These are phyloP conservation scores for Nitzschia putrida DNA, from an alignment of 108 stramenopile genomes.

Conservation along the genomic window DNA sequence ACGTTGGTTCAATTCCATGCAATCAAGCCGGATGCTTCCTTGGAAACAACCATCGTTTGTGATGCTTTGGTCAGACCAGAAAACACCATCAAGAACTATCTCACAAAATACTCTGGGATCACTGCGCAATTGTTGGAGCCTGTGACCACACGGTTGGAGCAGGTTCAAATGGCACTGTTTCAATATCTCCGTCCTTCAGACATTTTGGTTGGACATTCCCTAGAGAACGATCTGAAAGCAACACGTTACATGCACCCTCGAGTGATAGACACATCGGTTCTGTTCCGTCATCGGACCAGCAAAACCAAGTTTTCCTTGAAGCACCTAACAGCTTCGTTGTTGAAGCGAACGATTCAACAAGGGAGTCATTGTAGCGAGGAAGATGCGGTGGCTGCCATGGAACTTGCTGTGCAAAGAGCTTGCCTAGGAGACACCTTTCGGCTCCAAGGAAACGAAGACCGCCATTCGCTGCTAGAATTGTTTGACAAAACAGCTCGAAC, in stretches of 20 bases:
- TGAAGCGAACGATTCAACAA: slow-evolving; percentile 67
- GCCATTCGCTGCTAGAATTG: slow-evolving; percentile 16
- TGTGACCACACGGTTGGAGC: slow-evolving; percentile 59
- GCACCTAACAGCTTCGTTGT: slow-evolving; percentile 53
- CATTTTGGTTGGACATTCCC: slow-evolving; percentile 88
- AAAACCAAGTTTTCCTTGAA: slow-evolving; percentile 70
- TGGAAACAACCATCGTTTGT: slow-evolving; percentile 52
- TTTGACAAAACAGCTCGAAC: slow-evolving; percentile 16
- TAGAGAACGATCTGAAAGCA: slow-evolving; percentile 90
- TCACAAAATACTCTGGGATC: slow-evolving; percentile 70
- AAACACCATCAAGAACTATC: slow-evolving; percentile 68
- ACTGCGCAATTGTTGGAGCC: slow-evolving; percentile 58
- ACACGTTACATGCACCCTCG: slow-evolving; percentile 68
- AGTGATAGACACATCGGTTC: slow-evolving; percentile 82
- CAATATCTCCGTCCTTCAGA: slow-evolving; percentile 59
- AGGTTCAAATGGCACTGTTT: slow-evolving; percentile 81
- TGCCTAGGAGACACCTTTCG: slow-evolving; percentile 54
- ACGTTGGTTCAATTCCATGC: slow-evolving; percentile 65
- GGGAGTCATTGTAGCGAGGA: slow-evolving; percentile 78
- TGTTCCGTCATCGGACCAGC: slow-evolving; percentile 64
- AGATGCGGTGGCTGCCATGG: slow-evolving; percentile 72
- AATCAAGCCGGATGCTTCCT: slow-evolving; percentile 23
- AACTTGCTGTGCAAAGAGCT: slow-evolving; percentile 71
- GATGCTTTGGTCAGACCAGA: slow-evolving; percentile 84
- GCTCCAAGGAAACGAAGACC: slow-evolving; percentile 43